A percentile compares a stretch with the other conserved stretches of the same genome.
Conservation (phyloP, 2,329 filamentous ascomycete genomes). For the Fusarium marasasianum region DNA sequence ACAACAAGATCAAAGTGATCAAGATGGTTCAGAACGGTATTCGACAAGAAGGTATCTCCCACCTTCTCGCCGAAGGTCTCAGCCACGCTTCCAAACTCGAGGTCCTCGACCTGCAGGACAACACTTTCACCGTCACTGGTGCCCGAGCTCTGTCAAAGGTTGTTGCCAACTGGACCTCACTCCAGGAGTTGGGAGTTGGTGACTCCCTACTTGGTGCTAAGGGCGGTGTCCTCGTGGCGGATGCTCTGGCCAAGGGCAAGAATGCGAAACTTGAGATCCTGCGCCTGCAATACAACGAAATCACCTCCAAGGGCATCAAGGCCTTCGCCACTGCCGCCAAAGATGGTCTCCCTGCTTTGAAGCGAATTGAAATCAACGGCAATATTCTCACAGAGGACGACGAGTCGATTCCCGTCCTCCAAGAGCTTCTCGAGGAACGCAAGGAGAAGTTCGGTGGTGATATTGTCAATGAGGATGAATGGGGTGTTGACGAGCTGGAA, state of each 20-base stretch:
- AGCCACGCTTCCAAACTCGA: constrained; percentile 73
- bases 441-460: constrained; percentile 78
- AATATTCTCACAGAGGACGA: constrained; percentile 95
- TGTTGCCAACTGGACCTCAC: constrained; percentile 75
- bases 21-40: constrained; percentile 99
- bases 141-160: constrained; percentile 81
- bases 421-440: constrained; percentile 77
- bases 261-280: constrained; percentile 84
- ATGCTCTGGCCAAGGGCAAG: constrained; percentile 76
- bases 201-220: constrained; percentile 86
- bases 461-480: constrained; percentile 77
- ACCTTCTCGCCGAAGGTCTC: constrained; percentile 82
- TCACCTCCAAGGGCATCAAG: constrained; percentile 79
- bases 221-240: constrained; percentile 77
- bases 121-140: constrained; percentile 89
- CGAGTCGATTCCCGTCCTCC: constrained; percentile 72
- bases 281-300: constrained; percentile 93
- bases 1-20: constrained; percentile 82
- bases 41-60: constrained; percentile 87
- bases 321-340: constrained; percentile 75
- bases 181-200: constrained; percentile 86
- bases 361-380: constrained; percentile 91
- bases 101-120: constrained; percentile 93
- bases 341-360: constrained; percentile 75
- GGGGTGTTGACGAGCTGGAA: constrained; percentile 86